Evolutionary conservation across 2,329 filamentous ascomycete genomes (phyloP), one percentile per base, ranked within the genome.

Genomic region (Colletotrichum australisinense): DNA sequence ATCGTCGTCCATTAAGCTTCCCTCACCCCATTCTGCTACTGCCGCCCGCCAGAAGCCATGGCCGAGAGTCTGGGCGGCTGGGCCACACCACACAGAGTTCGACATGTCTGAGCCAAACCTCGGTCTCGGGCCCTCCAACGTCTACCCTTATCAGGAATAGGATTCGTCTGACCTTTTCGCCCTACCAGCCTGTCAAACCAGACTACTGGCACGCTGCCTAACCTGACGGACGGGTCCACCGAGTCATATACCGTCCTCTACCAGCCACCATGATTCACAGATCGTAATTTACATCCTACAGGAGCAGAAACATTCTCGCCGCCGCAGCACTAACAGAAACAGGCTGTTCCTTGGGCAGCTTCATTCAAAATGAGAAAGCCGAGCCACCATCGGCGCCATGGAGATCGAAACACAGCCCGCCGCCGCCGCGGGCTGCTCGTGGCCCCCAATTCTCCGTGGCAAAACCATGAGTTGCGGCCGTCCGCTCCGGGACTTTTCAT

Each of bases 141-240:
- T 46, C 65, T 26, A 30, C 58, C 57, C 32, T 49, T 30, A 63
- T 60, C 66, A 72, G 62, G 49, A 59, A 69, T 69, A 72, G 62
- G 49, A 64, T 73, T 69, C 70, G 53, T 73, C 70, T 65, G 66
- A 70, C 66, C 53, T 73, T 69, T 64, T 46, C n/a, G 66, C 55
- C 55, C 42, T 65, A 30, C 52, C 67, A 49, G 42, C 42, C 42
- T 73, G 70, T 73, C 70, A 73, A 73, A 65, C 66, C 70, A 46
- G 42, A 30, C 58, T 69, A 60, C 28, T 63, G 70, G 70, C 60
- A 66, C 42, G 59, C 70, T 69, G 70, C 70, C 46, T 73, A 69
- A 72, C 59, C 66, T 64, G 42, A 65, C 59, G 46, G 70, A 59
- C 60, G 70, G 70, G 66, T 73, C 70, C 19, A 19, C 66, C 60